phyloP scores from a whole-genome alignment of 345 rosid genomes.

The Dipteronia sinensis region DNA sequence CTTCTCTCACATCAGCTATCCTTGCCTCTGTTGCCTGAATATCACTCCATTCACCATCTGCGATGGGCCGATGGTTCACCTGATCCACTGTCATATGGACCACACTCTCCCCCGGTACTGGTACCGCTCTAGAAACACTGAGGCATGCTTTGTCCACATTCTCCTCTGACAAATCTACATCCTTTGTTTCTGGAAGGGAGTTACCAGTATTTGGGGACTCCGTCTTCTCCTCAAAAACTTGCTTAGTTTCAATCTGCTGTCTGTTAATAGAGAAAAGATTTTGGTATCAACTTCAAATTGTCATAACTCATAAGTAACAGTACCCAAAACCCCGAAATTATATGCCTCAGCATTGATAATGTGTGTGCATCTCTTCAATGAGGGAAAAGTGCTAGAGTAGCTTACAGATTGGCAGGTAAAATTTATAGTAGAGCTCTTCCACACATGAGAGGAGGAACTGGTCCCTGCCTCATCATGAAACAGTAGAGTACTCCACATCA shows the following conservation, averaged over 20 bases:
- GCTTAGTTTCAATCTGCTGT: slow-evolving; percentile 77
- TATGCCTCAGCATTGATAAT: neutral
- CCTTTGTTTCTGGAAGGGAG: slow-evolving; percentile 59
- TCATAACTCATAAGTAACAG: neutral
- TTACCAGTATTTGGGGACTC: slow-evolving; percentile 51
- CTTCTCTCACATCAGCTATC: slow-evolving; percentile 79
- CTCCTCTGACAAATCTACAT: slow-evolving; percentile 67
- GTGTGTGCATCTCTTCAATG: neutral
- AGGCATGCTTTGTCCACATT: slow-evolving; percentile 89
- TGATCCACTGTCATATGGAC: slow-evolving; percentile 67
- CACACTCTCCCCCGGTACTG: slow-evolving; percentile 53
- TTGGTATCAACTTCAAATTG: neutral
- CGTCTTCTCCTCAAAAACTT: slow-evolving; percentile 72
- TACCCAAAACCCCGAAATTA: neutral
- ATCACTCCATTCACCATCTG: slow-evolving; percentile 81
- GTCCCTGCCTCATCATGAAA: slow-evolving; percentile 3
- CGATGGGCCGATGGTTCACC: slow-evolving; percentile 54
- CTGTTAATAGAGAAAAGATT: slow-evolving; percentile 39
- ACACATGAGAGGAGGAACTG: neutral
- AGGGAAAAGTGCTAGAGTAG: neutral
- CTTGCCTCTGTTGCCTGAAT: slow-evolving; percentile 87
- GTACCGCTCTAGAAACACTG: slow-evolving; percentile 59
- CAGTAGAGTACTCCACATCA: neutral
- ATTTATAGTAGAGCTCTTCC: neutral
- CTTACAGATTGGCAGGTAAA: neutral